Percentiles rank a stretch among this genome's conserved stretches.
These are phyloP conservation scores for Trematosphaeria pertusa DNA, from an alignment of 2,329 filamentous ascomycete genomes.

Conservation along the genomic window DNA sequence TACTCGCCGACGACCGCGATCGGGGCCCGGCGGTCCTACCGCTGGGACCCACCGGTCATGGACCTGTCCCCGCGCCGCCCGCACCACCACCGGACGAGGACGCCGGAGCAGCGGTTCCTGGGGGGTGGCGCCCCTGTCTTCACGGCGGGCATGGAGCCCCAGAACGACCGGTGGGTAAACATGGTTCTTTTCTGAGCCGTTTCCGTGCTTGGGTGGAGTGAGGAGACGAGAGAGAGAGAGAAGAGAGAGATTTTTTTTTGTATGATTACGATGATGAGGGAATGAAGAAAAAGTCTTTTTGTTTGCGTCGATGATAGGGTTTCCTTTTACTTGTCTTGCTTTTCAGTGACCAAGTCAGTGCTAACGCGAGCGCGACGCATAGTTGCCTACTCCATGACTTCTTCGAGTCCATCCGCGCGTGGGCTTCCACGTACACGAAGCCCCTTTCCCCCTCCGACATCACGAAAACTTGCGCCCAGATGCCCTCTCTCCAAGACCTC, in stretches of 20 bases:
- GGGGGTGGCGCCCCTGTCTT: conserved; percentile 14
- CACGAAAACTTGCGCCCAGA: conserved; percentile 2
- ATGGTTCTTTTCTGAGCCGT: too few relatives aligned
- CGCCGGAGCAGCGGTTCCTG: conserved; percentile 23
- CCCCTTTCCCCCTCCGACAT: conserved; percentile 8
- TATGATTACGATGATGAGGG: too few relatives aligned
- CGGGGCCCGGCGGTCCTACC: background rate
- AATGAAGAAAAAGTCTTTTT: too few relatives aligned
- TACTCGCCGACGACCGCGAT: too few relatives aligned
- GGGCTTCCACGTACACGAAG: conserved; percentile 16
- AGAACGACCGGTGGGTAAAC: too few relatives aligned
- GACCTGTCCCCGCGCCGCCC: background rate
- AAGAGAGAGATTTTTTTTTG: too few relatives aligned
- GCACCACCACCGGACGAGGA: conserved; percentile 25
- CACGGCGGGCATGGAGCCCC: conserved; percentile 26
- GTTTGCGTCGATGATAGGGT: too few relatives aligned
- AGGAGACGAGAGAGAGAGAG: too few relatives aligned
- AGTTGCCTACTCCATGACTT: conserved; percentile 29
- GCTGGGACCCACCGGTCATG: background rate
- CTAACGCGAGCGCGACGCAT: too few relatives aligned
- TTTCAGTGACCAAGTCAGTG: too few relatives aligned
- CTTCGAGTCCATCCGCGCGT: conserved; percentile 27
- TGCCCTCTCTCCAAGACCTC: conserved; percentile 3
- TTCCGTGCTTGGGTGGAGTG: too few relatives aligned
- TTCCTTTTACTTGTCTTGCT: too few relatives aligned